Evolutionary conservation across 306 rosid genomes (phyloP).

Genomic region (Medicago truncatula): MtrunA17r5.0-ANR NC_053043.1:30201501-30202000

Average conservation of each 20-base stretch:
- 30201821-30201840: not conserved
- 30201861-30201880: not conserved
- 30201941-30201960: too few species aligned
- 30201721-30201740: not conserved
- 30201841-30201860: not conserved
- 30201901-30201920: not conserved
- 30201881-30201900: not conserved
- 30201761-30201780: too few species aligned
- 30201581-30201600: not conserved
- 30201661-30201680: not conserved
- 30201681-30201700: not conserved
- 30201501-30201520: not conserved
- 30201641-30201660: not conserved
- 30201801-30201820: not conserved
- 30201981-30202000: too few species aligned
- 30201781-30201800: too few species aligned
- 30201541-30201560: not conserved
- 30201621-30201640: conserved; percentile 2
- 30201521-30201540: not conserved
- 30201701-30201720: not conserved
- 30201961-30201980: too few species aligned
- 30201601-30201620: not conserved
- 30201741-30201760: too few species aligned
- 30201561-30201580: not conserved
- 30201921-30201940: too few species aligned